Percentiles rank a stretch among this genome's conserved stretches.
Conservation (phyloP, 306 rosid species). For the Pterocarpus santalinus region DNA sequence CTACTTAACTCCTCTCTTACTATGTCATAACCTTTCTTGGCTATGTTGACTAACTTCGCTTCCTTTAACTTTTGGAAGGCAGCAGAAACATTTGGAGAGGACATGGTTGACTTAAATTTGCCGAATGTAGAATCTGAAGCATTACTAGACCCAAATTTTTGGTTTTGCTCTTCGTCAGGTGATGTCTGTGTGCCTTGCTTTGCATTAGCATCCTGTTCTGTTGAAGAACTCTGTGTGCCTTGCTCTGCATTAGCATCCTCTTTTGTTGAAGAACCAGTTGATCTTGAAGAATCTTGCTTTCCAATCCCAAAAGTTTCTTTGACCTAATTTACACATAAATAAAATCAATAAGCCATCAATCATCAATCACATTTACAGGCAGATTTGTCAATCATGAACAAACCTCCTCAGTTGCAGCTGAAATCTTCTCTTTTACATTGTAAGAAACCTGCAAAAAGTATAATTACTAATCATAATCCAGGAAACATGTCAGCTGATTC, state of each 20-base stretch:
- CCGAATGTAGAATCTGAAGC: conserved; percentile 72
- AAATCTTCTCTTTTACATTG: conserved; percentile 83
- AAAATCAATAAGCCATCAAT: conserved; percentile 36
- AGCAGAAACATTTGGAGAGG: conserved; percentile 68
- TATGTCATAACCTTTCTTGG: conserved; percentile 84
- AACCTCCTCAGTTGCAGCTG: conserved; percentile 91
- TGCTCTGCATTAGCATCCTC: conserved; percentile 59
- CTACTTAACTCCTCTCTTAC: conserved; percentile 84
- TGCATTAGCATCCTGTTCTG: conserved; percentile 47
- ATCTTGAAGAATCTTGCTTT: conserved; percentile 67
- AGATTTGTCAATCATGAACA: conserved; percentile 41
- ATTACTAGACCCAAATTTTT: conserved; percentile 56
- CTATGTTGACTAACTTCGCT: conserved; percentile 68
- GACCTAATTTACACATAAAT: conserved; percentile 59
- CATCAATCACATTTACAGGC: conserved; percentile 23
- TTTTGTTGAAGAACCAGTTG: conserved; percentile 62
- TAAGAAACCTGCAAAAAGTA: conserved; percentile 72
- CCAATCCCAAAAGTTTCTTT: conserved; percentile 80
- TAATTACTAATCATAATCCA: conserved; percentile 31
- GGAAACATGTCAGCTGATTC: conserved; percentile 30
- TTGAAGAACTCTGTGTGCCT: conserved; percentile 40
- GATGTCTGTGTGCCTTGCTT: conserved; percentile 58
- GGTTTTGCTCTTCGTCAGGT: conserved; percentile 55
- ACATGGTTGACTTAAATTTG: conserved; percentile 73
- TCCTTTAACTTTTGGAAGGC: conserved; percentile 77